Conservation (phyloP, 2,329 filamentous ascomycete species). For the Cadophora sp. region DNA sequence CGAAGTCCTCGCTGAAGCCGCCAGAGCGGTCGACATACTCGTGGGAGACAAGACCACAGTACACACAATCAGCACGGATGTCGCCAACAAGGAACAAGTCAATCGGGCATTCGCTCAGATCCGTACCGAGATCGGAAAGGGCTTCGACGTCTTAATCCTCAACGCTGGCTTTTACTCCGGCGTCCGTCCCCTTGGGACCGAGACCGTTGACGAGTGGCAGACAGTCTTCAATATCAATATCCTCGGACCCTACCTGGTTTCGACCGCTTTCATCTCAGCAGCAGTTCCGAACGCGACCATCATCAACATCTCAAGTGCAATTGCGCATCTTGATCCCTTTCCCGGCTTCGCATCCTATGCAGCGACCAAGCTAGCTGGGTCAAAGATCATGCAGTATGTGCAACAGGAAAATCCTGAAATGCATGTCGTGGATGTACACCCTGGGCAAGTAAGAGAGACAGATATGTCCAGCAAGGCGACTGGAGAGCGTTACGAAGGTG, state of each 20-base stretch:
- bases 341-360: constrained; percentile 47
- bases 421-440: constrained; percentile 51
- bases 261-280: constrained; percentile 18
- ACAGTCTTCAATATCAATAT: constrained; percentile 18
- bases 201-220: constrained; percentile 16
- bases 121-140: not conserved
- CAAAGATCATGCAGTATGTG: constrained; percentile 52
- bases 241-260: constrained; percentile 17
- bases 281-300: constrained; percentile 17
- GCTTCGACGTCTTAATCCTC: constrained; percentile 22
- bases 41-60: constrained; percentile 32
- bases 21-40: constrained; percentile 11
- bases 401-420: constrained; percentile 49
- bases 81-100: constrained; percentile 32
- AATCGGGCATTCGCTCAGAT: constrained; percentile 17
- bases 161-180: constrained; percentile 20
- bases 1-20: constrained; percentile 38
- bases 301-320: constrained; percentile 22
- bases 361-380: constrained; percentile 50
- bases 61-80: constrained; percentile 36
- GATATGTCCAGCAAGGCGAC: constrained; percentile 17
- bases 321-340: constrained; percentile 32
- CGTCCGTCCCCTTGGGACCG: not conserved
- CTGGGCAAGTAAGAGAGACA: constrained; percentile 42
- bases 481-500: not conserved